A percentile compares a stretch with the other conserved stretches of the same genome.
These are phyloP conservation scores for Penicillium sp. DNA, from an alignment of 2,329 filamentous ascomycete species.

Conservation along the genomic window DNA sequence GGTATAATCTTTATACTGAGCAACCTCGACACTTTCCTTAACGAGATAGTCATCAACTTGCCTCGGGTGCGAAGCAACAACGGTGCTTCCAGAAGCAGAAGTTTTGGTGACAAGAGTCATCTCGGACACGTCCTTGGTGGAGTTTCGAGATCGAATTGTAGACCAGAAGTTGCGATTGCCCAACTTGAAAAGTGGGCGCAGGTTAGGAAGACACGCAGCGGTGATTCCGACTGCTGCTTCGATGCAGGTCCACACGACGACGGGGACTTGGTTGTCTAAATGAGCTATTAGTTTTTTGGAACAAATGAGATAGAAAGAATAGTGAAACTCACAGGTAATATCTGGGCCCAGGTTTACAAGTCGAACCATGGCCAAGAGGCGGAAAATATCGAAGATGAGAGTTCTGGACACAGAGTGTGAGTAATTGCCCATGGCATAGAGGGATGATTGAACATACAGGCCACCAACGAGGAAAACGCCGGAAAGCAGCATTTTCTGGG, in stretches of 20 bases:
- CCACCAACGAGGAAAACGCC: slow-evolving; percentile 32
- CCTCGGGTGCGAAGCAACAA: neutral
- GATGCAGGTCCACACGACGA: slow-evolving; percentile 33
- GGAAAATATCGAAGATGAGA: slow-evolving; percentile 28
- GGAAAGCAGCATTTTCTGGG: slow-evolving; percentile 26
- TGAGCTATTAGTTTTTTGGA: neutral
- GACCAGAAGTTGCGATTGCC: slow-evolving; percentile 22
- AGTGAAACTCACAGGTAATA: slow-evolving; percentile 31
- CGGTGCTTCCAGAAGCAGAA: neutral
- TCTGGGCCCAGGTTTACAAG: slow-evolving; percentile 26
- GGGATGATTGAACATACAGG: slow-evolving; percentile 18
- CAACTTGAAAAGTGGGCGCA: slow-evolving; percentile 28
- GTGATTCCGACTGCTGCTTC: slow-evolving; percentile 32
- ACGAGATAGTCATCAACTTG: neutral
- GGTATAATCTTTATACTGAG: slow-evolving; percentile 5
- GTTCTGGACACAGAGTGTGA: slow-evolving; percentile 17
- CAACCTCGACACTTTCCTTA: slow-evolving; percentile 6
- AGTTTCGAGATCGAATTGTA: slow-evolving; percentile 12
- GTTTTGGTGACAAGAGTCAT: slow-evolving; percentile 8
- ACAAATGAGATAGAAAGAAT: too few relatives aligned
- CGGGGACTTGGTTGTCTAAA: slow-evolving; percentile 30
- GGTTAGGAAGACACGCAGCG: slow-evolving; percentile 32
- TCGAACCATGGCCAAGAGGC: slow-evolving; percentile 28
- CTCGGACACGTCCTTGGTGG: slow-evolving; percentile 11
- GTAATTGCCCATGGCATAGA: neutral